These are phyloP conservation scores for Penicillium arizonense DNA, from an alignment of 495 filamentous ascomycete genomes.

Conservation along the genomic window DNA sequence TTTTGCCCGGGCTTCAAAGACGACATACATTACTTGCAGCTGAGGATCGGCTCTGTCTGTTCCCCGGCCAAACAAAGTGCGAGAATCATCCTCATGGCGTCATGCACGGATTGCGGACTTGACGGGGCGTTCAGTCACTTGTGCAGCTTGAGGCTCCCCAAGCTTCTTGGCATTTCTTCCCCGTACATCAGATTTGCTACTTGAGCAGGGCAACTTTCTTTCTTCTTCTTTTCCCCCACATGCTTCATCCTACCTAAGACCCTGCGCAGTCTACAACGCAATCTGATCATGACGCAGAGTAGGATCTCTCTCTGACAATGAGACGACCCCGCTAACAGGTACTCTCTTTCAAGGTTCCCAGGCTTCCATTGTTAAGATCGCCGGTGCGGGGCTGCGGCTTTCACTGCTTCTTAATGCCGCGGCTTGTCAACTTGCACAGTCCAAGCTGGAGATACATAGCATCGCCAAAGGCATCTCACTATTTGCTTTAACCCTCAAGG, in stretches of 20 bases:
- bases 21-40: constrained; percentile 7
- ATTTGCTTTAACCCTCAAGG: constrained; percentile 44
- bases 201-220: constrained; percentile 12
- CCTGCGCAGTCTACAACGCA: not conserved
- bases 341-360: constrained; percentile 17
- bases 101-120: constrained; percentile 11
- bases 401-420: constrained; percentile 45
- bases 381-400: constrained; percentile 43
- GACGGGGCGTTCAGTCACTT: constrained; percentile 24
- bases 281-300: constrained; percentile 20
- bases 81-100: constrained; percentile 17
- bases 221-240: constrained; percentile 1
- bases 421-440: constrained; percentile 40
- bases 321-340: constrained; percentile 1
- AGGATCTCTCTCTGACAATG: not conserved
- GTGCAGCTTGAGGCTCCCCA: constrained; percentile 22
- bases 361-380: constrained; percentile 32
- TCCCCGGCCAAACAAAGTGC: constrained; percentile 11
- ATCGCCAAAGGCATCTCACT: constrained; percentile 47
- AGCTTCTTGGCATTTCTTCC: too few species aligned
- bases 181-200: not conserved
- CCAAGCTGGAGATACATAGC: constrained; percentile 43
- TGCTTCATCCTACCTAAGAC: not conserved
- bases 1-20: constrained; percentile 15
- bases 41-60: constrained; percentile 16